A percentile compares a stretch with the other conserved stretches of the same genome.
These are phyloP conservation scores for Hyaloperonospora arabidopsidis DNA, from an alignment of 352 stramenopile genomes.

Conservation along the genomic window DNA sequence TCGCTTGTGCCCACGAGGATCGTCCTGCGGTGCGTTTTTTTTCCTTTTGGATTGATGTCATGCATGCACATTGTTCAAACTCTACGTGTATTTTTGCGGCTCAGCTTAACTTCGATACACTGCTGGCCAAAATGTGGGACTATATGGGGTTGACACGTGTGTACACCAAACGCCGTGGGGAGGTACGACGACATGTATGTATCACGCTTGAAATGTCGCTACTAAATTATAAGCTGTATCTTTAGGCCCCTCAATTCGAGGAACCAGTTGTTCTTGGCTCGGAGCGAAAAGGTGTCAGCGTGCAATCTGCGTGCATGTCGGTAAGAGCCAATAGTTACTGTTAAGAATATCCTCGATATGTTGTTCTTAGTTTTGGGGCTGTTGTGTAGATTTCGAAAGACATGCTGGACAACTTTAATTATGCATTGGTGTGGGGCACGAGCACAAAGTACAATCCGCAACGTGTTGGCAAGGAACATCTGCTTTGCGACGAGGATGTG, in stretches of 20 bases:
- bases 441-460: conserved; percentile 98
- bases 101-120: conserved; percentile 95
- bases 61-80: conserved; percentile 1
- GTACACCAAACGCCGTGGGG: conserved; percentile 83
- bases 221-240: conserved; percentile 3
- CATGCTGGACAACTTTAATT: conserved; percentile 96
- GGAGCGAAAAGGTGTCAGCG: conserved; percentile 70
- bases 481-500: conserved; percentile 97
- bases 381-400: conserved; percentile 79
- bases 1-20: conserved; percentile 85
- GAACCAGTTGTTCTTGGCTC: conserved; percentile 81
- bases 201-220: neutral
- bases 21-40: conserved; percentile 47
- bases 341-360: neutral
- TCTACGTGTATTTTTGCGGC: conserved; percentile 12
- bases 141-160: conserved; percentile 87
- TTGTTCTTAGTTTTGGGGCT: neutral
- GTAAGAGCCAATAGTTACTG: conserved; percentile 31
- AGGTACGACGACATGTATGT: conserved; percentile 31
- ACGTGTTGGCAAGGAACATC: conserved; percentile 91
- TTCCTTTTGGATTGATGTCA: neutral
- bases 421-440: conserved; percentile 96
- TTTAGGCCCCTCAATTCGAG: conserved; percentile 59
- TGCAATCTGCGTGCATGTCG: conserved; percentile 77
- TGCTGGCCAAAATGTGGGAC: conserved; percentile 86